Evolutionary conservation across 2,329 filamentous ascomycete species (phyloP), one percentile per base, ranked within the genome.

Genomic region (Colletotrichum musae): DNA sequence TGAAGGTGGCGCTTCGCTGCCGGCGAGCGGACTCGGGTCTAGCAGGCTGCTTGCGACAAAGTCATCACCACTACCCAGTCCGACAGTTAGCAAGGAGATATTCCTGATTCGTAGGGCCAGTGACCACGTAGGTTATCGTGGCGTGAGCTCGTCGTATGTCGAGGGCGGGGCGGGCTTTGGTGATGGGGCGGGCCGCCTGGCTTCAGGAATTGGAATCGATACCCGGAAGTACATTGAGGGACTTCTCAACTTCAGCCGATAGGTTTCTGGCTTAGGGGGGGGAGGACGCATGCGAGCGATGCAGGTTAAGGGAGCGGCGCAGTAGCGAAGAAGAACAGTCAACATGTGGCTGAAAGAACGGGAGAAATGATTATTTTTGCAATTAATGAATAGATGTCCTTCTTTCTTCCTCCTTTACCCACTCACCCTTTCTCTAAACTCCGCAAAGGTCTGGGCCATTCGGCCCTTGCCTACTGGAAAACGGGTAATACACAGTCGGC

Each of bases 131-230:
- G 77, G 80, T 51, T 79, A 81, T 50, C 79, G 82, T 41, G 78
- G 79, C 26, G 73, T 77, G 24, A 77, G 78, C 59, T 72, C 73
- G 59, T 76, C 81, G 36, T 75, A 76, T 18, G 76, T 75, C n/a
- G 78, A 84, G 74, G 68, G 81, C 70, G 75, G 81, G 15, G 73
- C 80, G 54, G 75, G 85, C 65, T 82, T 88, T 84, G 74, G 85
- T 52, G 87, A 87, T 26, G 88, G 88, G 3, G 87, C 90, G 1
- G 87, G 85, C 21, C 86, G 87, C 64, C 78, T 94, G 72, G 89
- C 88, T 0, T 90, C 93, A 75, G 93, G 92, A 0, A 93, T 95
- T 71, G 93, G 93, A 0, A 86, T 94, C 41, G 93, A 95, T 82
- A 93, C 92, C 36, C 87, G 90, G 78, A 88, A 87, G 76, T 94